Evolutionary conservation across 495 filamentous ascomycete species (phyloP), one percentile per base, ranked within the genome.

Genomic region (Apiosordaria backusii): DNA sequence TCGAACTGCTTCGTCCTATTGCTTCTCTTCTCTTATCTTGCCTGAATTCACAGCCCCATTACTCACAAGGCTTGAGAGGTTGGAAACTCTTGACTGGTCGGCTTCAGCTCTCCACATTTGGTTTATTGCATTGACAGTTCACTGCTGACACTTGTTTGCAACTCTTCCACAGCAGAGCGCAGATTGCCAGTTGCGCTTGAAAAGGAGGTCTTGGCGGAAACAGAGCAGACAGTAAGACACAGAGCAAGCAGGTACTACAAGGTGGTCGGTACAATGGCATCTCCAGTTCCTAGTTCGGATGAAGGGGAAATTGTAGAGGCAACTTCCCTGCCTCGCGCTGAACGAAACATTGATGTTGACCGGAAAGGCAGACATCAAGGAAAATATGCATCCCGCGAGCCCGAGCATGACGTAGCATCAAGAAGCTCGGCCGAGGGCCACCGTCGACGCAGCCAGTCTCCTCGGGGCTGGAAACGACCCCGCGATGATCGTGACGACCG

Each of bases 221-320:
- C 58, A 22, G 50, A 40, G 25, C 21, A 61, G 21, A 63, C 7
- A 59, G 57, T 24, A 59, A 25, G 21, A 24, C 57, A 6, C 21
- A 61, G 57, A 60, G 25, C 15, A 61, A n/a, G n/a, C n/a, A n/a
- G n/a, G n/a, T n/a, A n/a, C n/a, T n/a, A n/a, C n/a, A n/a, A 60
- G 67, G 57, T 18, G 67, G 70, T 70, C 67, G 70, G 63, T 71
- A 73, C 71, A 67, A 80, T 80, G 79, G 73, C 77, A 73, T 81
- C 82, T 75, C 83, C 84, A 68, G 69, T 72, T 74, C 78, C 78
- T 69, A 86, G 83, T 76, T 85, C 85, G 74, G 86, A 87, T 81
- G 90, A 96, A 82, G 93, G 93, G 79, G 93, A 97, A 86, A 93
- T 96, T 78, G 80, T 90, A 81, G 92, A 90, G 84, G 83, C 83